Evolutionary conservation across 2,329 filamentous ascomycete genomes (phyloP).

Genomic region (Aureobasidium leucospermi): DNA sequence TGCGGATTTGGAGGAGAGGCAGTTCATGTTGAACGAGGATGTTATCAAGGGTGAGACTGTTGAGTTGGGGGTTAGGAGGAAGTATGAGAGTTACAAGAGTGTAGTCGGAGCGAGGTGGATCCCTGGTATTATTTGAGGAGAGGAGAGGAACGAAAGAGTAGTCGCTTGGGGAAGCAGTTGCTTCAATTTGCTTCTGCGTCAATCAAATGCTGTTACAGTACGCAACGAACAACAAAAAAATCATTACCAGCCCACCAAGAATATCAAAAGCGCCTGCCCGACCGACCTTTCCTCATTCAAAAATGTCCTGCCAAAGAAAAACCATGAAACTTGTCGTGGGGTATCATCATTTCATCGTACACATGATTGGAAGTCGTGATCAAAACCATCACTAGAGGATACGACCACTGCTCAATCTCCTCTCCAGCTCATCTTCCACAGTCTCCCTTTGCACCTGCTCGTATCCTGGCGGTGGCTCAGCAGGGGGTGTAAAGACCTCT

Average conservation of each 20-base stretch:
- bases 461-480: conserved; percentile 81
- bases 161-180: neutral
- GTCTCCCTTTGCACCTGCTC: conserved; percentile 83
- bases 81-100: conserved; percentile 11
- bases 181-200: neutral
- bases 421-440: conserved; percentile 64
- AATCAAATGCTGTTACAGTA: neutral
- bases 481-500: conserved; percentile 43
- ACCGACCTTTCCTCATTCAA: neutral
- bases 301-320: neutral
- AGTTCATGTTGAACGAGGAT: conserved; percentile 5
- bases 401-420: conserved; percentile 26
- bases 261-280: neutral
- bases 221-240: neutral
- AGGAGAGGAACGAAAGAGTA: too few relatives aligned
- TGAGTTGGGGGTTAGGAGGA: conserved; percentile 7
- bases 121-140: neutral
- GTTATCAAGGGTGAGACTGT: neutral
- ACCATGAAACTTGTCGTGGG: neutral
- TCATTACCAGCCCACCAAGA: neutral
- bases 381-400: neutral
- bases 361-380: neutral
- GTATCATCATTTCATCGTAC: conserved; percentile 6
- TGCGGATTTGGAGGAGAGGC: conserved; percentile 9
- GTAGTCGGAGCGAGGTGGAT: conserved; percentile 7